phyloP scores from a whole-genome alignment of 2,329 filamentous ascomycete species.

The Colletotrichum spaethianum region DNA sequence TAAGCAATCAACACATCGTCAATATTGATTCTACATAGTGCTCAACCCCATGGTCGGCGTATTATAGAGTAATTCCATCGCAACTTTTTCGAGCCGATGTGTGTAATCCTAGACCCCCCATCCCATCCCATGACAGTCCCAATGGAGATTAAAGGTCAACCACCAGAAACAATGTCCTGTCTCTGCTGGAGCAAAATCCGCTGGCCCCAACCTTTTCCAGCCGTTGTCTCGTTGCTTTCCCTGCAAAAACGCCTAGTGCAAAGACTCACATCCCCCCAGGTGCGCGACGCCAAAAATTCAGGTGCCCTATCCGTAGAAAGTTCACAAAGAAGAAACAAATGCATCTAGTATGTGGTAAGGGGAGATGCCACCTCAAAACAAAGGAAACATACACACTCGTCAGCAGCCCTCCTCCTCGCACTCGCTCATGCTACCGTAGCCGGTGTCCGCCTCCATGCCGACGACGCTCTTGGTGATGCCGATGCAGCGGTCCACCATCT shows the following conservation, averaged over 20 bases:
- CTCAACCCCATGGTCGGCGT: background rate
- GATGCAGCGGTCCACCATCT: constrained; percentile 70
- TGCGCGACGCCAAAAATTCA: constrained; percentile 20
- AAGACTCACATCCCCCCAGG: constrained; percentile 11
- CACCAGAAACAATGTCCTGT: constrained; percentile 15
- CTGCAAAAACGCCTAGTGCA: constrained; percentile 18
- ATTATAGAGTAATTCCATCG: constrained; percentile 29
- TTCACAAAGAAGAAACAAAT: constrained; percentile 21
- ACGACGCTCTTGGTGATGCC: constrained; percentile 69
- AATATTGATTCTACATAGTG: constrained; percentile 38
- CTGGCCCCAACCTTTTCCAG: constrained; percentile 38
- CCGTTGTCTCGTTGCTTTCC: constrained; percentile 34
- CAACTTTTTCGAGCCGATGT: constrained; percentile 30
- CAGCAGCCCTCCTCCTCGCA: constrained; percentile 53
- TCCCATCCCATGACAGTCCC: constrained; percentile 25
- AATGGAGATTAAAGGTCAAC: constrained; percentile 16
- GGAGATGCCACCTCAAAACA: constrained; percentile 6
- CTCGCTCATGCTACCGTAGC: constrained; percentile 72
- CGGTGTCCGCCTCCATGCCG: constrained; percentile 72
- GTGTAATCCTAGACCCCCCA: constrained; percentile 23
- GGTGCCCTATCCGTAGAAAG: constrained; percentile 25
- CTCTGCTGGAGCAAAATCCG: constrained; percentile 35
- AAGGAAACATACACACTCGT: background rate
- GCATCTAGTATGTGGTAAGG: constrained; percentile 30
- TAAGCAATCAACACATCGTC: constrained; percentile 17